Base-by-base conservation (phyloP, 164 flowering plant genomes). In the Nymphaea thermarum region DNA sequence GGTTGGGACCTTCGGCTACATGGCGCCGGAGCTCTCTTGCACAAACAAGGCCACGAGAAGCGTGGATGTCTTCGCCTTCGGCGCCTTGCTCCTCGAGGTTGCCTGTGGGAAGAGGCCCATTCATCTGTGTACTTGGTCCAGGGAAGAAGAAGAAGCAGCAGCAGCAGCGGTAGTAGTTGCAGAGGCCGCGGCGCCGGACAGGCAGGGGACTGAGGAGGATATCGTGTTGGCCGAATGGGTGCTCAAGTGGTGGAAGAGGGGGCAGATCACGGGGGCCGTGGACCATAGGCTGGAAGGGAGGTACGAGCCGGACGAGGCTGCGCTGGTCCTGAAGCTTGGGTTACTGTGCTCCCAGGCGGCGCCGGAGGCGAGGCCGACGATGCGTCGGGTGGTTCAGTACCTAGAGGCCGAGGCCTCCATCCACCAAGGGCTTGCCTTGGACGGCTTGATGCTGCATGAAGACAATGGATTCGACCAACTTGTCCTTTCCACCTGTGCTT, bases 291-390 rank as follows among this genome's bases (percentile, higher is more conserved):
- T 71, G 12, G 73, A 65, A 15, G 25, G 5, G 5, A 16, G 42
- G 1, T 71, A 66, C 42, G 65, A n/a, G 25, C 14, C 6, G 65
- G 65, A 66, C 15, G 65, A 71, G 45, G 66, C 66, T 60, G 65
- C 44, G 47, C 44, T 71, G 69, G 73, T 66, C 42, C 36, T 71
- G 45, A 66, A 44, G 69, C 60, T 71, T 15, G 73, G 73, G 5
- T 41, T 71, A 43, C 44, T 71, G 16, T 71, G 73, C 43, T 66
- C 69, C 1, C 65, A 44, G 4, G 25, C 68, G 4, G 3, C n/a
- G 17, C 53, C 51, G 2, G 60, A 16, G 3, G 43, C 12, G 1
- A 66, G 73, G 60, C 73, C 73, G 3, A 60, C 47, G 12, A 71
- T 71, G 73, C 16, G 65, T 11, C 60, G 66, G 5, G 73, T 71